These are phyloP conservation scores for Aegilops sharonensis DNA, from an alignment of 176 grass and related monocot genomes.

Conservation along the genomic window DNA sequence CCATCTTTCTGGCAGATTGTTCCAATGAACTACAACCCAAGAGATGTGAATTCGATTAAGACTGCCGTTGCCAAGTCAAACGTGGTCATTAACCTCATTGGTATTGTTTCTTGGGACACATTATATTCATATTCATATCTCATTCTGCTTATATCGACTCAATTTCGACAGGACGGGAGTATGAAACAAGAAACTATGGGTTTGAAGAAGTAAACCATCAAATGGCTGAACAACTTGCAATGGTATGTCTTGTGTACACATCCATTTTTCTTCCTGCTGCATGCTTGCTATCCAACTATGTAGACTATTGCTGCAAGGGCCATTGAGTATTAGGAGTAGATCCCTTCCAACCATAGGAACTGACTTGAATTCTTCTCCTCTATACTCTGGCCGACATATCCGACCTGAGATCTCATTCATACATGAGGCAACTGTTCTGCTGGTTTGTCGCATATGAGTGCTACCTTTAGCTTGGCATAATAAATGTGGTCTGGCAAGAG, in stretches of 20 bases:
- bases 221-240: slow-evolving; percentile 88
- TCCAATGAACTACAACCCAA: slow-evolving; percentile 89
- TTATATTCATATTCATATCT: not conserved
- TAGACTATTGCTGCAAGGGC: not conserved
- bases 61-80: slow-evolving; percentile 95
- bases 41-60: slow-evolving; percentile 90
- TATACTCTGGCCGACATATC: not conserved
- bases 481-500: not conserved
- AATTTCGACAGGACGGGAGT: slow-evolving; percentile 69
- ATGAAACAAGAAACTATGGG: slow-evolving; percentile 93
- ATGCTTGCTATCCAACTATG: not conserved
- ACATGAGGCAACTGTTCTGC: not conserved
- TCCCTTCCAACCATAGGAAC: not conserved
- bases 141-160: not conserved
- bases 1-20: slow-evolving; percentile 66
- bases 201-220: slow-evolving; percentile 95
- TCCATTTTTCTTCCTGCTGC: slow-evolving; percentile 16
- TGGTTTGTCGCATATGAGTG: not conserved
- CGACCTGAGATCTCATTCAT: not conserved
- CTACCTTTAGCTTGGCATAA: not conserved
- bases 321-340: not conserved
- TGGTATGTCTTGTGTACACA: slow-evolving; percentile 45
- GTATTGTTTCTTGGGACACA: slow-evolving; percentile 38
- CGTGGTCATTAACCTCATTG: slow-evolving; percentile 93
- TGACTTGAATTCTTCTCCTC: not conserved